These are phyloP conservation scores for Globisporangium middletonii DNA, from an alignment of 352 stramenopile genomes.

Conservation along the genomic window DNA sequence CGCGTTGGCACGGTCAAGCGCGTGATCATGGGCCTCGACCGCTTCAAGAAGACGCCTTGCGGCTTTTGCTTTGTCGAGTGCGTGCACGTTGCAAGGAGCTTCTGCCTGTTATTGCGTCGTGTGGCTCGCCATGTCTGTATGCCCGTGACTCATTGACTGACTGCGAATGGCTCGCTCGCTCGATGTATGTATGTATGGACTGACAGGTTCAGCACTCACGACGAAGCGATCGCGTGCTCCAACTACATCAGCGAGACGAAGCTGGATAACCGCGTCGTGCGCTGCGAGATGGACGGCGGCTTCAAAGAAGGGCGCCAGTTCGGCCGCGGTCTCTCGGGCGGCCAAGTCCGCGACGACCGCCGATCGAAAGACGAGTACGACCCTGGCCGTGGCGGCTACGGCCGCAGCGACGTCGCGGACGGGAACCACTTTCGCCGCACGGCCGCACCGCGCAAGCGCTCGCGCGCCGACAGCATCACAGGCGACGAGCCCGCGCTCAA, in stretches of 20 bases:
- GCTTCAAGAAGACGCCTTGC: constrained; percentile 94
- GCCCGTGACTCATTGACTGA: too few species aligned
- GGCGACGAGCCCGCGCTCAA: constrained; percentile 41
- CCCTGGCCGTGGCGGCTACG: constrained; percentile 70
- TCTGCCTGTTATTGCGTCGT: background rate
- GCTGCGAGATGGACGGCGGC: constrained; percentile 85
- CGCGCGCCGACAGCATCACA: constrained; percentile 40
- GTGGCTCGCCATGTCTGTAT: background rate
- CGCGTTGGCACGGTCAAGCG: constrained; percentile 88
- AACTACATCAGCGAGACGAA: constrained; percentile 86
- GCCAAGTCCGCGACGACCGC: constrained; percentile 81
- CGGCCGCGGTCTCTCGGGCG: constrained; percentile 70
- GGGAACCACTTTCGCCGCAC: constrained; percentile 71
- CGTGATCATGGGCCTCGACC: constrained; percentile 96
- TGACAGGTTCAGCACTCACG: constrained; percentile 55
- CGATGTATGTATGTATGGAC: background rate
- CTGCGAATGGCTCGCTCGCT: too few species aligned
- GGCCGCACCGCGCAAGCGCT: constrained; percentile 36
- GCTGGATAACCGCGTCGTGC: constrained; percentile 84
- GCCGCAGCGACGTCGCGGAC: constrained; percentile 55
- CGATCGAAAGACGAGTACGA: constrained; percentile 85
- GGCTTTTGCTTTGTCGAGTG: constrained; percentile 98
- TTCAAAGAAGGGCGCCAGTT: constrained; percentile 86
- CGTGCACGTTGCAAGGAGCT: constrained; percentile 5
- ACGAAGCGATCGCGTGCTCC: constrained; percentile 63